phyloP scores from a whole-genome alignment of 805 yeast genomes.

The Candida gorgasii region DNA sequence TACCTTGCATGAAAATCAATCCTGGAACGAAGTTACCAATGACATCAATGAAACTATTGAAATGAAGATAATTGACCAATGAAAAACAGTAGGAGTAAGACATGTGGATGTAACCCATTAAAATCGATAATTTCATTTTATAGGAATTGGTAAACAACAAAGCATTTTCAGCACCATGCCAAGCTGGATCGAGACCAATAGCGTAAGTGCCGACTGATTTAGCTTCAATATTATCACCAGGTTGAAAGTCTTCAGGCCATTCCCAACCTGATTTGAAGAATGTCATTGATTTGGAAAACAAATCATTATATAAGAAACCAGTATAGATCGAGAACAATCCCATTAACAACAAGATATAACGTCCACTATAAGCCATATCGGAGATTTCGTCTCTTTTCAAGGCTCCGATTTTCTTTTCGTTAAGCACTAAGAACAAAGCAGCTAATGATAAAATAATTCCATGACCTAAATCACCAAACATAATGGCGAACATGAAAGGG shows the following conservation, averaged over 20 bases:
- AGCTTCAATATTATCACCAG: constrained; percentile 71
- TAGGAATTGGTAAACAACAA: constrained; percentile 90
- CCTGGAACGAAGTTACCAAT: constrained; percentile 95
- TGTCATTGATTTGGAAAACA: constrained; percentile 89
- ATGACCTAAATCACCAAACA: constrained; percentile 99
- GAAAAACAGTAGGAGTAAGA: constrained; percentile 84
- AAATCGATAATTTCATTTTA: constrained; percentile 93
- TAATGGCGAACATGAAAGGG: constrained; percentile 97
- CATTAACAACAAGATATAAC: constrained; percentile 89
- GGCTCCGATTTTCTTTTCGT: constrained; percentile 68
- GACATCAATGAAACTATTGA: constrained; percentile 73
- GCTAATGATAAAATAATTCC: constrained; percentile 81
- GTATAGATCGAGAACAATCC: constrained; percentile 95
- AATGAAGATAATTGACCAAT: constrained; percentile 71
- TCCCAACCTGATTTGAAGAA: constrained; percentile 88
- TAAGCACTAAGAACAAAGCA: constrained; percentile 67
- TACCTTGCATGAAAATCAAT: constrained; percentile 90
- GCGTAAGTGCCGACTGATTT: constrained; percentile 67
- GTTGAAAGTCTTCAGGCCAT: constrained; percentile 77
- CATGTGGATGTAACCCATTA: constrained; percentile 96
- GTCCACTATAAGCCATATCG: constrained; percentile 93
- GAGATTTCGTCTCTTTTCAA: constrained; percentile 88
- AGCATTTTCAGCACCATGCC: constrained; percentile 97
- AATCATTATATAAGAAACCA: constrained; percentile 90
- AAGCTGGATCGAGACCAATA: constrained; percentile 87